Percentiles rank a stretch among this genome's conserved stretches.
Conservation (phyloP, 1,139 yeast species). For the Sugiyamaella paludigena region DNA sequence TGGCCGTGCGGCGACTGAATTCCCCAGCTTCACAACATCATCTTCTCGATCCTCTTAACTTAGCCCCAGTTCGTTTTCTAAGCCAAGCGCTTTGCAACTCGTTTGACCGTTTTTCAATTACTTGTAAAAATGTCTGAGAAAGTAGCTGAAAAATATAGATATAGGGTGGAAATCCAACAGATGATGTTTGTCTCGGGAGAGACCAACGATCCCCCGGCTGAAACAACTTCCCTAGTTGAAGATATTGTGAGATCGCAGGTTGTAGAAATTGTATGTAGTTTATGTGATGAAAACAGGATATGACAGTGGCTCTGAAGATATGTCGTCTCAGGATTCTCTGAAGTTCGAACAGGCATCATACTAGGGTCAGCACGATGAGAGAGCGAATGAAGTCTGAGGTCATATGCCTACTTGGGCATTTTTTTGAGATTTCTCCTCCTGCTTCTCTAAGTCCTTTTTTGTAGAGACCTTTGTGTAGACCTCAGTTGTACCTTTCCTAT, state of each 20-base stretch:
- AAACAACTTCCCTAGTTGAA: constrained; percentile 86
- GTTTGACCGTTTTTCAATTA: too few relatives aligned
- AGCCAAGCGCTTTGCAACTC: too few relatives aligned
- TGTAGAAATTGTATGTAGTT: constrained; percentile 63
- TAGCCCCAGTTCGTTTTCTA: too few relatives aligned
- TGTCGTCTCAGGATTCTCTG: background rate
- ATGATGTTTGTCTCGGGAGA: constrained; percentile 99
- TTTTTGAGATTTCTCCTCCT: too few relatives aligned
- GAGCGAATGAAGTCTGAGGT: background rate
- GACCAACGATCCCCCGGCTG: constrained; percentile 88
- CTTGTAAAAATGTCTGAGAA: constrained; percentile 13
- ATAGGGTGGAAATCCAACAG: constrained; percentile 84
- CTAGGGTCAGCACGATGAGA: too few relatives aligned
- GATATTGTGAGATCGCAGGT: constrained; percentile 96
- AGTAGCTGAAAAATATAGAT: constrained; percentile 56
- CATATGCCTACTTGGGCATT: too few relatives aligned
- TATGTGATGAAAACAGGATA: background rate
- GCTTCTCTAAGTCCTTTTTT: too few relatives aligned
- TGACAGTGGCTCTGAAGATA: background rate
- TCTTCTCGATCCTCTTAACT: too few relatives aligned
- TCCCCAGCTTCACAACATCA: too few relatives aligned
- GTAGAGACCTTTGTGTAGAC: too few relatives aligned
- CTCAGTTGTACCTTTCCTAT: background rate
- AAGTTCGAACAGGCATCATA: too few relatives aligned
- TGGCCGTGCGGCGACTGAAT: too few relatives aligned